phyloP scores from a whole-genome alignment of 2,329 filamentous ascomycete species.

The Ustilaginoidea virens region DNA sequence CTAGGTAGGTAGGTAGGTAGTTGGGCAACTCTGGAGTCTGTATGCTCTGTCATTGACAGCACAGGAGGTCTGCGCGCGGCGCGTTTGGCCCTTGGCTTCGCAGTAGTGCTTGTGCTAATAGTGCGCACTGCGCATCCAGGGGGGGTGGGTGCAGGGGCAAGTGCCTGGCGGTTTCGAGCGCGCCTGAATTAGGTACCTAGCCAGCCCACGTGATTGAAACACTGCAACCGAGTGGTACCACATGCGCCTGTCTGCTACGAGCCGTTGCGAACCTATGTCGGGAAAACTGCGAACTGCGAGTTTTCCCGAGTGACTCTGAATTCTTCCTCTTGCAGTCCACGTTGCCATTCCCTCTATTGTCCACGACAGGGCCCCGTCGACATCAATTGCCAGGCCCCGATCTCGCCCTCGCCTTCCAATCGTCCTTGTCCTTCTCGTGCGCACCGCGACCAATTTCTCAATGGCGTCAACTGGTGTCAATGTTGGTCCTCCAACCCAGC shows the following conservation, averaged over 20 bases:
- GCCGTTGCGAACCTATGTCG: conserved; percentile 8
- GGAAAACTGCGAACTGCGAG: conserved; percentile 32
- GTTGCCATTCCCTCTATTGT: conserved; percentile 24
- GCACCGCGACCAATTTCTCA: conserved; percentile 26
- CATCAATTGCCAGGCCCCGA: conserved; percentile 22
- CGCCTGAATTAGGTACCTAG: too few species aligned
- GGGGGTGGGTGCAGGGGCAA: too few species aligned
- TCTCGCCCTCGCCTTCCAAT: conserved; percentile 19
- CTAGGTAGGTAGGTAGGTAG: too few species aligned
- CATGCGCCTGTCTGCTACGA: conserved; percentile 2
- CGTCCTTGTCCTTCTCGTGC: conserved; percentile 22
- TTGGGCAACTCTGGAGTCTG: too few species aligned
- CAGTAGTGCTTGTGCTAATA: too few species aligned
- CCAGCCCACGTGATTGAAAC: too few species aligned
- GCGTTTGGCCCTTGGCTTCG: too few species aligned
- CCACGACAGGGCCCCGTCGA: conserved; percentile 28
- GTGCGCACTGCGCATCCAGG: too few species aligned
- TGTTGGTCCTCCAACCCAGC: conserved; percentile 28
- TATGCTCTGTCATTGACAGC: too few species aligned
- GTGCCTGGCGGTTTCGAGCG: too few species aligned
- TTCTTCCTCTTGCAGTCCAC: conserved; percentile 22
- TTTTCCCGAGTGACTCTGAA: conserved; percentile 29
- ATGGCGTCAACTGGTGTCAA: conserved; percentile 59
- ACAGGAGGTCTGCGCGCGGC: too few species aligned
- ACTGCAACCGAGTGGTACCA: too few species aligned